Evolutionary conservation across 2,329 filamentous ascomycete genomes (phyloP), one percentile per base, ranked within the genome.

Genomic region (Chaetomiaceae sp.): DNA sequence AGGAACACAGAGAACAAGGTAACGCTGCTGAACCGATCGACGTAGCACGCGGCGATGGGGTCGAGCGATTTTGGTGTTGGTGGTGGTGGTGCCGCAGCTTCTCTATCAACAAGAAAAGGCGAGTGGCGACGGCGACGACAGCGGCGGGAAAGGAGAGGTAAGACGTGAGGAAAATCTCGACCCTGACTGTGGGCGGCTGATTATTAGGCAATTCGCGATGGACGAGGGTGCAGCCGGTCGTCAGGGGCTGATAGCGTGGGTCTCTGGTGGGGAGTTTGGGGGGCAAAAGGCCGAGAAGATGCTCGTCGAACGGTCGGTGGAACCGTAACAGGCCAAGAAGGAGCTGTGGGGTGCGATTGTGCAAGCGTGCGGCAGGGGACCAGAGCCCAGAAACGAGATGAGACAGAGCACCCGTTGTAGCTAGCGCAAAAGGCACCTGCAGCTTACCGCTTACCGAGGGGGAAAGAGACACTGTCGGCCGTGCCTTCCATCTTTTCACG

Each of bases 161-260:
- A 34, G 32, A 34, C n/a, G n/a, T 24, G 29, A 42, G 39, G 12
- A 42, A 43, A 36, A 32, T 41, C 8, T 29, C n/a, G 18, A 22
- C 18, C n/a, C 20, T 36, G 36, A 24, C n/a, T n/a, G 27, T 18
- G 27, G 26, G 6, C 30, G 38, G 40, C 20, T 14, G 37, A 34
- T 36, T 33, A 36, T 48, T 48, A 39, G 41, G 40, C 32, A 19
- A 41, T 35, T 24, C 35, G 27, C 35, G 22, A 43, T 36, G 29
- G 36, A 19, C 35, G 33, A 15, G 44, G 45, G 24, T 37, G 36
- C n/a, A 36, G 40, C 18, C 20, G 22, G 17, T 10, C 15, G 24
- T 24, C 39, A 42, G 39, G 36, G 22, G 30, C 19, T 17, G 24
- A 38, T n/a, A n/a, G 20, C 6, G 7, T 24, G 11, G 8, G 38